Evolutionary conservation across 2,329 filamentous ascomycete species (phyloP).

Genomic region (Penicillium brasilianum): DNA sequence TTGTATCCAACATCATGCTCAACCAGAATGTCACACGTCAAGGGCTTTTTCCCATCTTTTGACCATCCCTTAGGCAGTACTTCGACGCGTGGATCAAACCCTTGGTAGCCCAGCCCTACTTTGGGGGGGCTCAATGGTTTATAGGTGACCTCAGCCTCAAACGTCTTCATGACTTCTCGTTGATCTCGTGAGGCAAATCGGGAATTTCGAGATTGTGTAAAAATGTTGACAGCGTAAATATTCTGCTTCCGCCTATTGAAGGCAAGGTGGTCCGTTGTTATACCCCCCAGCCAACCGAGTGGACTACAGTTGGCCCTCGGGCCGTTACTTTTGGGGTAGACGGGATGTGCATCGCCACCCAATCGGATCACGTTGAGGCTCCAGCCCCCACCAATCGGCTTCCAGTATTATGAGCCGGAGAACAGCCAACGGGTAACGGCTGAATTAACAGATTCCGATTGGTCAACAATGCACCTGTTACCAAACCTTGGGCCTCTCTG

Average conservation of each 20-base stretch:
- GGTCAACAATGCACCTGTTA: background rate
- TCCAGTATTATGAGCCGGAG: no score
- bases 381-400: background rate
- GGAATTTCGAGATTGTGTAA: background rate
- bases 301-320: background rate
- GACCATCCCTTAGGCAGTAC: slow-evolving; percentile 44
- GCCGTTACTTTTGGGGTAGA: background rate
- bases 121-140: background rate
- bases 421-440: no score
- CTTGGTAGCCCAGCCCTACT: background rate
- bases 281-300: background rate
- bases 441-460: background rate
- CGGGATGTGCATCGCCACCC: background rate
- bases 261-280: background rate
- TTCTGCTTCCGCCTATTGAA: background rate
- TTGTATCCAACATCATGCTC: slow-evolving; percentile 53
- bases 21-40: slow-evolving; percentile 47
- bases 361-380: background rate
- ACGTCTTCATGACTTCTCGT: background rate
- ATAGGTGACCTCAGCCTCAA: background rate
- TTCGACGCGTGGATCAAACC: slow-evolving; percentile 31
- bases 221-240: background rate
- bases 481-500: background rate
- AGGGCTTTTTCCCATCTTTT: slow-evolving; percentile 35
- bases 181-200: background rate